These are phyloP conservation scores for Larix sibirica DNA, from an alignment of 83 land plant species.

Conservation along the genomic window DNA sequence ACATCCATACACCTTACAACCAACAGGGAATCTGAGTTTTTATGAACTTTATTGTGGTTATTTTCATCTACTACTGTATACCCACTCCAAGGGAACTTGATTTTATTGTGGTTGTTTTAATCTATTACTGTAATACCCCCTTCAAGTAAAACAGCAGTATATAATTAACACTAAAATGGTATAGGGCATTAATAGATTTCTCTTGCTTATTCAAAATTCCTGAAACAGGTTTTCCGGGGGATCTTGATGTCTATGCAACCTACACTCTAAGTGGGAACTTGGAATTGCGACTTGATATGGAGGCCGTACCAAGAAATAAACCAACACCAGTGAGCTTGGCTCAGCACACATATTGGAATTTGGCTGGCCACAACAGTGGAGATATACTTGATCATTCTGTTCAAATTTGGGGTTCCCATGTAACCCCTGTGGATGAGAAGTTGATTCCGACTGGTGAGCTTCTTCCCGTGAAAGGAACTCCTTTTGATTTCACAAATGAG, in stretches of 20 bases:
- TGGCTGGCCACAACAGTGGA: slow-evolving; percentile 78
- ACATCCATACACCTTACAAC: no score
- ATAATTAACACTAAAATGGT: background rate
- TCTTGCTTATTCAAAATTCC: background rate
- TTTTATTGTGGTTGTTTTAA: no score
- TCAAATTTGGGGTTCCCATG: slow-evolving; percentile 55
- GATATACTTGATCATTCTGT: slow-evolving; percentile 56
- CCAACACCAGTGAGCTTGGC: slow-evolving; percentile 77
- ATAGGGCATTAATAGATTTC: background rate
- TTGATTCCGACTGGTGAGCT: slow-evolving; percentile 73
- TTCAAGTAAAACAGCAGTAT: background rate
- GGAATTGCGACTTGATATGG: slow-evolving; percentile 65
- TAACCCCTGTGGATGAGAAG: slow-evolving; percentile 75
- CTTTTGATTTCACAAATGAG: slow-evolving; percentile 69
- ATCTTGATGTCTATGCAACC: slow-evolving; percentile 54
- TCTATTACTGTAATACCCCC: no score
- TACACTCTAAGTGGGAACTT: slow-evolving; percentile 51
- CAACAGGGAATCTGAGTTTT: no score
- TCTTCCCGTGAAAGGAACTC: slow-evolving; percentile 62
- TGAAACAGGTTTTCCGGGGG: slow-evolving; percentile 72
- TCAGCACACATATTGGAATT: slow-evolving; percentile 90
- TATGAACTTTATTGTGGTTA: no score
- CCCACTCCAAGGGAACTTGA: no score
- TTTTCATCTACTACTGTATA: no score
- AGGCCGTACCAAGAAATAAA: slow-evolving; percentile 66